Base-by-base conservation (phyloP, 495 filamentous ascomycete genomes). In the Bacidia rubella region DNA sequence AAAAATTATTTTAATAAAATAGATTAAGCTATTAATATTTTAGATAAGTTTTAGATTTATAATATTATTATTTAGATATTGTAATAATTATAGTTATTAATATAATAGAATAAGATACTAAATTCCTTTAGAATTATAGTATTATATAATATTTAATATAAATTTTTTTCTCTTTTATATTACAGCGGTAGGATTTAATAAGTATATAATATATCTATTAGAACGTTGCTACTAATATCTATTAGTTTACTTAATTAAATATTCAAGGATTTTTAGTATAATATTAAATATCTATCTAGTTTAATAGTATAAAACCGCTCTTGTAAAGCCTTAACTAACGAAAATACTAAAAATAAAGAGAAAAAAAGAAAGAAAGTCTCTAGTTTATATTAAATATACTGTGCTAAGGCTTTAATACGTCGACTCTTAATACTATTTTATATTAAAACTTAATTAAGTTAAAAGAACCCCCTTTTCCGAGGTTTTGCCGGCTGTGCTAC, bases 131-230 rank as follows among this genome's bases (percentile, higher is more conserved):
- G 11, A 22, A 48, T 23, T 48, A 48, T n/a, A 48, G 3, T 7
- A 4, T 48, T 48, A 9, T 23, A 48, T 26, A 22, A 48, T 48
- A 4, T 25, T 48, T 48, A 48, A 48, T 48, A 48, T 48, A 48
- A n/a, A 20, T 9, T 44, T 5, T 26, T 25, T 48, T 23, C 20
- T 48, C 20, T 23, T 26, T 48, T 23, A 22, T 44, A 44, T 44
- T 35, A 35, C 15, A 35, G 29, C 15, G 15, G 15, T 7, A 7
- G 15, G 15, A 15, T 44, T 44, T 44, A 44, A 19, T 19, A 44
- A 44, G 10, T 44, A 44, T 9, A 44, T 44, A 44, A 44, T 44
- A 19, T 44, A 19, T 39, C n/a, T 10, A 39, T 10, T 39, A 39
- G 10, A 10, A 44, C 10, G 19, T 44, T 7, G 7, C 19, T 44